These are phyloP conservation scores for Epichloe coenophiala DNA, from an alignment of 2,329 filamentous ascomycete species.

Conservation along the genomic window DNA sequence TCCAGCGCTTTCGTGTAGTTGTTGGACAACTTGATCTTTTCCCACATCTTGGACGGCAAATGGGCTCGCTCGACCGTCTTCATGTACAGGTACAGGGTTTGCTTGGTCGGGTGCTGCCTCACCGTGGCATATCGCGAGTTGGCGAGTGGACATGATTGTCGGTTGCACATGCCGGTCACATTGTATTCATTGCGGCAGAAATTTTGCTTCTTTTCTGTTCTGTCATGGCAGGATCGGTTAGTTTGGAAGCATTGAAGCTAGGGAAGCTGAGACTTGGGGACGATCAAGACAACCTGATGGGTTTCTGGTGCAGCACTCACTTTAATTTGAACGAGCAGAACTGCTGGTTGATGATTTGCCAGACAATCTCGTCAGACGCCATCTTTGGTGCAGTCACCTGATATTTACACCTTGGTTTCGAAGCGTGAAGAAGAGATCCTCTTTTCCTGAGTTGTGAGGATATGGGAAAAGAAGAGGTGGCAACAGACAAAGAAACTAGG, in stretches of 20 bases:
- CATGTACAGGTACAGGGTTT: conserved; percentile 87
- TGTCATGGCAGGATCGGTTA: conserved; percentile 27
- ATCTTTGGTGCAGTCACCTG: conserved; percentile 30
- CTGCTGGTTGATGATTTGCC: conserved; percentile 91
- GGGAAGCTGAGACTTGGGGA: background rate
- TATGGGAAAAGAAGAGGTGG: background rate
- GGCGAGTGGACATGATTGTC: conserved; percentile 79
- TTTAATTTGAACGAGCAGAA: conserved; percentile 95
- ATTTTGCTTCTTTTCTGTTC: conserved; percentile 72
- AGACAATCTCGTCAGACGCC: conserved; percentile 93
- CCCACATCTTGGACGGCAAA: conserved; percentile 86
- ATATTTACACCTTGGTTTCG: background rate
- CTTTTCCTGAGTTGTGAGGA: background rate
- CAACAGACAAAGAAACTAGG: background rate
- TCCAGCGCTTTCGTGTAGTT: conserved; percentile 86
- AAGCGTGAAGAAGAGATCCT: background rate
- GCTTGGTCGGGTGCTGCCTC: conserved; percentile 66
- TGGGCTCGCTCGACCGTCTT: conserved; percentile 86
- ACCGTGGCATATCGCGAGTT: conserved; percentile 91
- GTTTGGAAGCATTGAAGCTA: background rate
- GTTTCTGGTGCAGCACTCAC: conserved; percentile 30
- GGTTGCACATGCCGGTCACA: conserved; percentile 68
- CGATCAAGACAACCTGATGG: background rate
- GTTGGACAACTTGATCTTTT: conserved; percentile 74
- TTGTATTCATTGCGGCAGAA: conserved; percentile 97